Conservation (phyloP, 1,284 basidiomycete species). For the Paramarasmius palmivorus region DNA sequence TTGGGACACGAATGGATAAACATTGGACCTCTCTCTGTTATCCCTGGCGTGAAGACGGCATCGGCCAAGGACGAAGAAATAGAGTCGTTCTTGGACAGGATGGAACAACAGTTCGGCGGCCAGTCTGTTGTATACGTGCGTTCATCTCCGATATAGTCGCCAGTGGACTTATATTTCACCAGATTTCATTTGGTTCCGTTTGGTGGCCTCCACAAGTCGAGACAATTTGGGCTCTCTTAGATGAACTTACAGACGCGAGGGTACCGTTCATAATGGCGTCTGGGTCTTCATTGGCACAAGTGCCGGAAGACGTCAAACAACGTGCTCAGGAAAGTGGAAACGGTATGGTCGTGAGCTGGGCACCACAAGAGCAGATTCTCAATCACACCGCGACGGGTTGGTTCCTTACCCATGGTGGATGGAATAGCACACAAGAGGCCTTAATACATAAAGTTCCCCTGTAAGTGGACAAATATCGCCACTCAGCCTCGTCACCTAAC, state of each 20-base stretch:
- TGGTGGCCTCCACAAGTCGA: constrained; percentile 18
- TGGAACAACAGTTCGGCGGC: constrained; percentile 16
- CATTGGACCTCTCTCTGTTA: neutral
- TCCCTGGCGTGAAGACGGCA: neutral
- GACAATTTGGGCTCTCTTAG: constrained; percentile 20
- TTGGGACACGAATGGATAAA: neutral
- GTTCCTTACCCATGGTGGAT: too few relatives aligned
- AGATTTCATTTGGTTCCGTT: constrained; percentile 24
- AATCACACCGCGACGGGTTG: constrained; percentile 23
- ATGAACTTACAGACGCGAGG: constrained; percentile 16
- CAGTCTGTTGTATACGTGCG: constrained; percentile 20
- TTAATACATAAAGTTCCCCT: constrained; percentile 9
- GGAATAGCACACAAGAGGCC: constrained; percentile 17
- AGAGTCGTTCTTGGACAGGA: constrained; percentile 17
- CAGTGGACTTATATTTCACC: too few relatives aligned
- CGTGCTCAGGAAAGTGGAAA: constrained; percentile 17
- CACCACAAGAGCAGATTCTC: constrained; percentile 22
- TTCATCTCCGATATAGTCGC: too few relatives aligned
- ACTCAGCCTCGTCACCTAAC: neutral
- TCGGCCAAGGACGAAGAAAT: constrained; percentile 1
- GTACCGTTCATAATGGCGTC: constrained; percentile 17
- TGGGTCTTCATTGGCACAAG: neutral
- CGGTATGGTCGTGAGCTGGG: constrained; percentile 18
- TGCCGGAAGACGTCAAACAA: constrained; percentile 8
- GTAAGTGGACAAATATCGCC: neutral